phyloP scores from a whole-genome alignment of 768 basidiomycete genomes.

The Amanita molliuscula region DNA sequence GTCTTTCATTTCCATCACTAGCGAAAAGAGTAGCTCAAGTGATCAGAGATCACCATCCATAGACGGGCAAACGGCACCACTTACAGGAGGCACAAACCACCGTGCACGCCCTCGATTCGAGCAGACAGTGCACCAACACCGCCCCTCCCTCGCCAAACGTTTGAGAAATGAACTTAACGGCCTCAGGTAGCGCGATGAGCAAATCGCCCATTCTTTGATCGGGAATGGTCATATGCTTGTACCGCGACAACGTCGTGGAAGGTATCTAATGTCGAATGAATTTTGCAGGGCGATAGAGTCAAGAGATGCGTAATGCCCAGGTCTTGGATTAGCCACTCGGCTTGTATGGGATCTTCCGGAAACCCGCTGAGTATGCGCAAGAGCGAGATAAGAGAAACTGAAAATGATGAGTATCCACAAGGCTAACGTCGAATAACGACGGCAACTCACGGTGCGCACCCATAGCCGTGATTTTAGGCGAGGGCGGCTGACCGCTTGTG shows the following conservation, averaged over 20 bases:
- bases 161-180: constrained; percentile 34
- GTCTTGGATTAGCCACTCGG: constrained; percentile 38
- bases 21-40: neutral
- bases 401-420: neutral
- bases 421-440: neutral
- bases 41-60: neutral
- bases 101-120: constrained; percentile 45
- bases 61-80: constrained; percentile 12
- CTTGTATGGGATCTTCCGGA: constrained; percentile 40
- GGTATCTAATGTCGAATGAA: constrained; percentile 18
- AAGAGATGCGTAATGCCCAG: constrained; percentile 44
- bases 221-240: constrained; percentile 32
- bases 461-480: too few species aligned
- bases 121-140: constrained; percentile 43
- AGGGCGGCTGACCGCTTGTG: neutral
- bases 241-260: constrained; percentile 21
- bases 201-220: constrained; percentile 28
- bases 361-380: constrained; percentile 32
- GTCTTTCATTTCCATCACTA: constrained; percentile 38
- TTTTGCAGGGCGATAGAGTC: constrained; percentile 42
- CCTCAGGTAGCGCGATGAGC: constrained; percentile 32
- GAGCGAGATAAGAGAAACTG: neutral
- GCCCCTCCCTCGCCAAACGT: constrained; percentile 29
- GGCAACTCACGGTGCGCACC: neutral
- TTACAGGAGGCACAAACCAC: constrained; percentile 43